Conservation (phyloP, 75 land plant genomes). For the Cunninghamia lanceolata region DNA sequence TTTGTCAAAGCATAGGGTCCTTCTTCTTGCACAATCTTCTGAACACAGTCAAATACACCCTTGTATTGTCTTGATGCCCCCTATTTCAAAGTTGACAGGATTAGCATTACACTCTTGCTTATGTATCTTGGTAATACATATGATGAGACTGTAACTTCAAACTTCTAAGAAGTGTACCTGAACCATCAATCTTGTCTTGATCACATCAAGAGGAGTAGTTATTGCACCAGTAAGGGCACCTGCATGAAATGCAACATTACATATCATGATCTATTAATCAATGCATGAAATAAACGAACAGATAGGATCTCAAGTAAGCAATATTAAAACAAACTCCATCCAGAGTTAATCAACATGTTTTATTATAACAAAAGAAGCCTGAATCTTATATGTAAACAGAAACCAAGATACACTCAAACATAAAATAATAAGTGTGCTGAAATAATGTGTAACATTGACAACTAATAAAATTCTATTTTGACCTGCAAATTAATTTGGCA, state of each 20-base stretch:
- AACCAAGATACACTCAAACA: not conserved
- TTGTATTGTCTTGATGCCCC: slow-evolving; percentile 70
- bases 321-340: not conserved
- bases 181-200: slow-evolving; percentile 94
- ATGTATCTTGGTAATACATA: not conserved
- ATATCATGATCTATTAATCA: not conserved
- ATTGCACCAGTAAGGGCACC: slow-evolving; percentile 98
- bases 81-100: slow-evolving; percentile 18
- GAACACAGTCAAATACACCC: slow-evolving; percentile 76
- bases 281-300: not conserved
- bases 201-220: slow-evolving; percentile 96
- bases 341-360: not conserved
- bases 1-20: slow-evolving; percentile 68
- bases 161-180: slow-evolving; percentile 48
- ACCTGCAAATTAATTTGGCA: not conserved
- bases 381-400: not conserved
- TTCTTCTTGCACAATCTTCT: slow-evolving; percentile 78
- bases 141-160: not conserved
- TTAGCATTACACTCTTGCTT: slow-evolving; percentile 2
- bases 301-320: not conserved
- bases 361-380: not conserved
- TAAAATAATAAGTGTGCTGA: not conserved
- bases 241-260: slow-evolving; percentile 17
- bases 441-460: not conserved
- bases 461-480: not conserved